Base-by-base conservation (phyloP, 2,329 filamentous ascomycete genomes). In the Hypoxylon sp. region DNA sequence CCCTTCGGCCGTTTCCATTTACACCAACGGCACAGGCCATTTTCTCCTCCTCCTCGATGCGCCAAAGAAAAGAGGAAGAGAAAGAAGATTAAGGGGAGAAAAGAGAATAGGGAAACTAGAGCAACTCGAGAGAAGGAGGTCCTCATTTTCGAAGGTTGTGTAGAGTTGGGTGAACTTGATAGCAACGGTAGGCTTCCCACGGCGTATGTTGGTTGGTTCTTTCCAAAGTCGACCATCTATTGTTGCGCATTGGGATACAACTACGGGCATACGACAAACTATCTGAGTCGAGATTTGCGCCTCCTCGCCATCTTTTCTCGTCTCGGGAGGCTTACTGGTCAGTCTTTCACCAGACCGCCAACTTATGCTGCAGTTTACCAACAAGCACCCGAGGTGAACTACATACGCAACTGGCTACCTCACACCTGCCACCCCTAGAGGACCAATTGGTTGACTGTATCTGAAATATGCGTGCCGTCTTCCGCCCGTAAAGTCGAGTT, bases 401-500 rank as follows among this genome's bases (percentile, higher is more conserved):
- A 75, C 71, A 73, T 42, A 54, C 49, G 54, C 74, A 66, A 71
- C 74, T 69, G 71, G 67, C 72, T 72, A 73, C 74, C 77, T 74
- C 76, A 76, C 72, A 73, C 72, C 70, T 68, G 58, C 71, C 72
- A 74, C 70, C 72, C 59, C 45, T 54, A 50, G 76, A 75, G 74
- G 75, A 78, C 78, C 77, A 77, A 80, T 80, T 79, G 76, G 72
- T 73, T 77, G 70, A 72, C 70, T 75, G 78, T 80, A 78, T 76
- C 71, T 76, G 80, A 81, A 78, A 78, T 77, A 84, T 84, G 82
- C 81, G 84, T 82, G 78, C 75, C 77, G 77, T 75, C 78, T 79
- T 72, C 78, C 79, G 79, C 77, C 77, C 76, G 78, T 78, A 78
- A 78, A 77, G 72, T 79, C 71, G 78, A 77, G 76, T 73, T 72